phyloP scores from a whole-genome alignment of 2,329 filamentous ascomycete genomes.

The Talaromyces atroroseus region DNA sequence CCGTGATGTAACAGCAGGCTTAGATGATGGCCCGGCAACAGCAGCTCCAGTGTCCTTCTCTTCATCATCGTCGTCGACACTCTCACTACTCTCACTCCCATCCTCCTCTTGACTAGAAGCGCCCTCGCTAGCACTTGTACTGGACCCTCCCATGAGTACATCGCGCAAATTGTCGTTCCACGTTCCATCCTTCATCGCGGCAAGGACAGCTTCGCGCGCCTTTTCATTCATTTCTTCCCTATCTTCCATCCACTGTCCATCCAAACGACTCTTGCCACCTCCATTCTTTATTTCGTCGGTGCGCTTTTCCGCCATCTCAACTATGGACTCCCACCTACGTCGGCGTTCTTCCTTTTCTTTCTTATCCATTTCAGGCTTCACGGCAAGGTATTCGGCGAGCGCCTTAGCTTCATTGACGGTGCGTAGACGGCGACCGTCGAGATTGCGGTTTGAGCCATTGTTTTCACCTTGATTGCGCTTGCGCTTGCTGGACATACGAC shows the following conservation, averaged over 20 bases:
- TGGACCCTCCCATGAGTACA: constrained; percentile 29
- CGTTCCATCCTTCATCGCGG: constrained; percentile 60
- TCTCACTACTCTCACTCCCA: constrained; percentile 29
- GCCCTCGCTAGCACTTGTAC: constrained; percentile 37
- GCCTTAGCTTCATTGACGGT: constrained; percentile 95
- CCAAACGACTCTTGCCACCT: constrained; percentile 59
- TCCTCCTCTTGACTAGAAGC: constrained; percentile 27
- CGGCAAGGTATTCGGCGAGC: constrained; percentile 86
- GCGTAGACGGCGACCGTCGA: constrained; percentile 82
- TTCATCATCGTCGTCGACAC: constrained; percentile 34
- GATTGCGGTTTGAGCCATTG: constrained; percentile 84
- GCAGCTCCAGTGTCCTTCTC: constrained; percentile 24
- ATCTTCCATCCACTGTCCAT: constrained; percentile 91
- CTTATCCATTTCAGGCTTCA: constrained; percentile 95
- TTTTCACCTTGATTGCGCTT: constrained; percentile 77
- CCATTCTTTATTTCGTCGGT: constrained; percentile 79
- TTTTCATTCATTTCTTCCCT: constrained; percentile 86
- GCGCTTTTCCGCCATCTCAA: constrained; percentile 74
- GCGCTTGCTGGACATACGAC: constrained; percentile 95
- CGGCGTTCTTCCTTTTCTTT: constrained; percentile 83
- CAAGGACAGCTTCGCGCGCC: constrained; percentile 69
- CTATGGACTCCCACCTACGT: constrained; percentile 77
- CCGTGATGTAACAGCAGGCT: constrained; percentile 25
- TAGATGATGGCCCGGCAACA: constrained; percentile 25
- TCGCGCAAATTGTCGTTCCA: constrained; percentile 41